Base-by-base conservation (phyloP, 2,329 filamentous ascomycete genomes). In the Mycosphaerella sp. region DNA sequence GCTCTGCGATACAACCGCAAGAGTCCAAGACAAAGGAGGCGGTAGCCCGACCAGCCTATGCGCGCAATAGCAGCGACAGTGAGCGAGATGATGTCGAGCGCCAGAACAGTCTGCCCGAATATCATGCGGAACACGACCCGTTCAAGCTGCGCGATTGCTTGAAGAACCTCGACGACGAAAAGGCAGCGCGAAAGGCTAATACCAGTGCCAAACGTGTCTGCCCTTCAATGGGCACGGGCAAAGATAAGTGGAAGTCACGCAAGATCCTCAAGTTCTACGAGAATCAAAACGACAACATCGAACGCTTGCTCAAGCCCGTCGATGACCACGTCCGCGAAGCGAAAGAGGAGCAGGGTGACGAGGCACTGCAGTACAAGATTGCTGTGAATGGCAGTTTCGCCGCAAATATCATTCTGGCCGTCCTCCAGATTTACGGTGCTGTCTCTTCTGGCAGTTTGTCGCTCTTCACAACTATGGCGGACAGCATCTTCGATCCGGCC, bases 391-490 rank as follows among this genome's bases (percentile, higher is more conserved):
- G 81, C 18, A 81, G 75, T 34, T 88, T 96, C 61, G 80, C 73
- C 1, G 91, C 90, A 53, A 97, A 97, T 63, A 69, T 96, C 50
- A 56, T 86, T 25, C 78, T 98, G 5, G 82, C 90, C 0, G 77
- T 77, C 3, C 76, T 98, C 14, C 93, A 98, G 70, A 74, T 96
- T 34, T 98, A 94, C 67, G 93, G 85, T 39, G 93, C 93, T 55
- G 79, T 88, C 41, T 81, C 86, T 0, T 95, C 90, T 0, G 83
- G 86, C 41, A 96, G 89, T n/a, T 79, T 97, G 32, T 95, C 91
- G 4, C 82, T 98, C 41, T 96, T 97, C 73, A 96, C 93, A 13
- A 98, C 91, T 57, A 95, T 95, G 87, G 91, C 90, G 13, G 93
- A 98, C 70, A 84, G 90, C 45, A 78, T 97, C 59, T 97, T 97